Evolutionary conservation across 345 rosid genomes (phyloP), one percentile per base, ranked within the genome.

Genomic region (Isatis tinctoria): DNA sequence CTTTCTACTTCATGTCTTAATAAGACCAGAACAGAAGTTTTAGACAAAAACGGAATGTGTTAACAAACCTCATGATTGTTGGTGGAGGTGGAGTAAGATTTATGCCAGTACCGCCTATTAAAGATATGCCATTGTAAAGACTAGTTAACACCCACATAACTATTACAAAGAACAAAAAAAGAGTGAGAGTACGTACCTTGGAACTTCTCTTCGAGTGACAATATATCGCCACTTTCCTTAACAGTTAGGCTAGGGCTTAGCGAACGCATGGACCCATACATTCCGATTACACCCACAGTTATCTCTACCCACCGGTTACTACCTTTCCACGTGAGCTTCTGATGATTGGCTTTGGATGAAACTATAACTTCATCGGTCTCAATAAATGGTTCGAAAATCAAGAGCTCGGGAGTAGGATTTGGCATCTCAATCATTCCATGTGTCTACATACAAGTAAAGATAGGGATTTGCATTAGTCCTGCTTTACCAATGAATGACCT

Each of bases 371-470:
- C 98, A 81, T 91, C 96, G 26, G 98, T 93, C 77, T 89, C 94
- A 60, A 91, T 83, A 72, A 91, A 93, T 58, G 98, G 94, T 79
- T 93, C 98, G 44, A 91, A 93, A 67, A 93, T 87, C 80, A 93
- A 72, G 66, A 41, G 71, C 77, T 91, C 90, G 37, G 98, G 96
- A 51, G 95, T 84, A 77, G 95, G 88, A 71, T 79, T 88, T 58
- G 98, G 96, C 98, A 93, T 93, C 88, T 93, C 98, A 69, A 91
- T 91, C 92, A 78, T 83, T 73, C 97, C 96, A 80, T 93, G 97
- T 20, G 85, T 85, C 98, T 93, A 66, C 65, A 71, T 49, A 70
- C 37, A 66, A 49, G 60, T 27, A 10, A 30, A 70, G 27, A 64
- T 47, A 64, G 9, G 4, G 10, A 28, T 24, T 44, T 49, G 51